These are phyloP conservation scores for Sisymbrium altissimum DNA, from an alignment of 345 rosid genomes.

Conservation along the genomic window DNA sequence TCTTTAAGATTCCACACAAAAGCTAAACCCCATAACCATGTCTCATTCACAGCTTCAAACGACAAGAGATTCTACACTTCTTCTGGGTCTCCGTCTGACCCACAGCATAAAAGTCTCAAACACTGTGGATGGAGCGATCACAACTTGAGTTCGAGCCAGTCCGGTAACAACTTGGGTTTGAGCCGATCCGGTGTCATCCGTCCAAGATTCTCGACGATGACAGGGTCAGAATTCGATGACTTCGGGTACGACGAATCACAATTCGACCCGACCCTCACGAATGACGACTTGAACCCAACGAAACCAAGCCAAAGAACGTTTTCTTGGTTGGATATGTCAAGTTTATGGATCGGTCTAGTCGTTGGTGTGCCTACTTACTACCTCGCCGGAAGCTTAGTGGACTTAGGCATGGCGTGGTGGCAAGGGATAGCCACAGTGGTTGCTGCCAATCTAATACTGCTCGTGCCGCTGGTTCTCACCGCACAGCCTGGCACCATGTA, in stretches of 20 bases:
- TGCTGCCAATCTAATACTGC: slow-evolving; percentile 63
- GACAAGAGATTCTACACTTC: slow-evolving; percentile 1
- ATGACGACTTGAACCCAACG: slow-evolving; percentile 87
- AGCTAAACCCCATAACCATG: slow-evolving; percentile 26
- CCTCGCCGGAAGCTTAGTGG: slow-evolving; percentile 86
- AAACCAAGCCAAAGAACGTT: slow-evolving; percentile 51
- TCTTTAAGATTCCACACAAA: slow-evolving; percentile 12
- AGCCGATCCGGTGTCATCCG: slow-evolving; percentile 18
- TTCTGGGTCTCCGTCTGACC: background rate
- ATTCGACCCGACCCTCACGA: slow-evolving; percentile 60
- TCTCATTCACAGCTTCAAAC: slow-evolving; percentile 14
- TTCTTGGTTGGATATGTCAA: slow-evolving; percentile 78
- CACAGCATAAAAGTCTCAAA: slow-evolving; percentile 6
- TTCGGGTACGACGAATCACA: slow-evolving; percentile 31
- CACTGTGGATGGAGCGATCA: background rate
- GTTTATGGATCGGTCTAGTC: slow-evolving; percentile 95
- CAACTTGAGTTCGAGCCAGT: slow-evolving; percentile 3
- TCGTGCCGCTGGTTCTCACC: slow-evolving; percentile 69
- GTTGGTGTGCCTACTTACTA: slow-evolving; percentile 92
- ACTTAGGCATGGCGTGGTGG: slow-evolving; percentile 99
- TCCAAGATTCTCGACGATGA: slow-evolving; percentile 36
- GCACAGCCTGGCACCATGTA: slow-evolving; percentile 83
- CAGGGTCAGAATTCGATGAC: slow-evolving; percentile 22
- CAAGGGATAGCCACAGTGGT: slow-evolving; percentile 91
- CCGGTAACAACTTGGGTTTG: background rate